Evolutionary conservation across 176 grass and related monocot genomes (phyloP), one percentile per base, ranked within the genome.

Genomic region (Musa itinerans): DNA sequence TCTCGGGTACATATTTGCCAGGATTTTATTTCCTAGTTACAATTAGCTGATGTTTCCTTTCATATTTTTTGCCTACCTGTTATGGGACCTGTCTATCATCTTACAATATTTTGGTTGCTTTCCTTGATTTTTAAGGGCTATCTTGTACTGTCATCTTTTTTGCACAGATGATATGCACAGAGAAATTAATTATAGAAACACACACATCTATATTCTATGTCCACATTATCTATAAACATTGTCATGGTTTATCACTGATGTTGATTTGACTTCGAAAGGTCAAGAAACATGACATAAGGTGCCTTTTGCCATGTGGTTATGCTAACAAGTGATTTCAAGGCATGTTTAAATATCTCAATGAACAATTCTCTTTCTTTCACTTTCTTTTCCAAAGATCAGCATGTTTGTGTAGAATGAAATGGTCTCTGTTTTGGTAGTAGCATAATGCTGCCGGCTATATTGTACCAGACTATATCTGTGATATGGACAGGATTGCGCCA

Each of bases 1-100:
- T 93, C 90, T 90, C 78, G 75, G 53, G 94, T 98, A 93, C 9
- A 53, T 53, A 85, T 75, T 76, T 77, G 29, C 67, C 55, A 57
- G 52, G 3, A n/a, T 75, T 75, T 34, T 53, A 15, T 50, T 69
- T 63, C 17, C 51, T 43, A 43, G 52, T 67, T 74, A 2, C 57
- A 68, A 23, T 65, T 67, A 21, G 68, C 68, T 51, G 56, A 21
- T 20, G 11, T 55, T 73, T 53, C 51, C 53, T 55, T 25, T 13
- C 17, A 12, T 73, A 14, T 25, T 73, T 20, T 54, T 73, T 53
- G 23, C 11, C 22, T 55, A 25, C 9, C 17, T 13, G 14, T 16
- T 17, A 16, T 57, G 55, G 10, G 3, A 19, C 14, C 13, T 57
- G 13, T 57, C 55, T 19, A 16, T 57, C 55, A 57, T 43, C 34